Evolutionary conservation across 345 rosid species (phyloP).

Genomic region (Populus nigra): DNA sequence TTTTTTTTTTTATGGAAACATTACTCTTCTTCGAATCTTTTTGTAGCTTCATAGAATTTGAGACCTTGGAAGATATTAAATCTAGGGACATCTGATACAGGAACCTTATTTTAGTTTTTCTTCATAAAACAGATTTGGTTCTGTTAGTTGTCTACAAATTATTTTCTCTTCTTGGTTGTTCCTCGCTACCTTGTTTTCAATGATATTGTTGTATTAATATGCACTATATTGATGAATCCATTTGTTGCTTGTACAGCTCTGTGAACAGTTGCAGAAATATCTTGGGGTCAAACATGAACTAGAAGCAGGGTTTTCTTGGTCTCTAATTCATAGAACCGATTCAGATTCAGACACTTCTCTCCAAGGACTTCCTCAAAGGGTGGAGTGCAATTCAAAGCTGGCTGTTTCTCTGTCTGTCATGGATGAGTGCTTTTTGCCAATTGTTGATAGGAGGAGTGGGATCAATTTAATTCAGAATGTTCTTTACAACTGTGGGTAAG

Average conservation of each 20-base stretch:
- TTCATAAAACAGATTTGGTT: background rate
- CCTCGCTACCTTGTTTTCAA: background rate
- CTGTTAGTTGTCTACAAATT: background rate
- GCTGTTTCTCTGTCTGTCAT: slow-evolving; percentile 35
- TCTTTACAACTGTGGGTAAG: slow-evolving; percentile 30
- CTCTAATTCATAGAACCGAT: slow-evolving; percentile 25
- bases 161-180: background rate
- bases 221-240: background rate
- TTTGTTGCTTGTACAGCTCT: slow-evolving; percentile 20
- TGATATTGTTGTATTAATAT: background rate
- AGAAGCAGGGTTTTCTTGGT: slow-evolving; percentile 37
- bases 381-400: slow-evolving; percentile 34
- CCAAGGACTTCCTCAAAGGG: slow-evolving; percentile 28
- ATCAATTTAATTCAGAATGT: slow-evolving; percentile 25
- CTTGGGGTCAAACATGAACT: slow-evolving; percentile 34
- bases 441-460: slow-evolving; percentile 36
- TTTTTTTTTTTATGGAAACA: background rate
- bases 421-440: slow-evolving; percentile 39
- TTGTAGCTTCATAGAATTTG: background rate
- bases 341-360: slow-evolving; percentile 9
- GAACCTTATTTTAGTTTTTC: background rate
- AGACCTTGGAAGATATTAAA: background rate
- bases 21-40: background rate
- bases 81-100: background rate
- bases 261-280: slow-evolving; percentile 31